Evolutionary conservation across 768 basidiomycete species (phyloP).

Genomic region (Suillus decipiens): DNA sequence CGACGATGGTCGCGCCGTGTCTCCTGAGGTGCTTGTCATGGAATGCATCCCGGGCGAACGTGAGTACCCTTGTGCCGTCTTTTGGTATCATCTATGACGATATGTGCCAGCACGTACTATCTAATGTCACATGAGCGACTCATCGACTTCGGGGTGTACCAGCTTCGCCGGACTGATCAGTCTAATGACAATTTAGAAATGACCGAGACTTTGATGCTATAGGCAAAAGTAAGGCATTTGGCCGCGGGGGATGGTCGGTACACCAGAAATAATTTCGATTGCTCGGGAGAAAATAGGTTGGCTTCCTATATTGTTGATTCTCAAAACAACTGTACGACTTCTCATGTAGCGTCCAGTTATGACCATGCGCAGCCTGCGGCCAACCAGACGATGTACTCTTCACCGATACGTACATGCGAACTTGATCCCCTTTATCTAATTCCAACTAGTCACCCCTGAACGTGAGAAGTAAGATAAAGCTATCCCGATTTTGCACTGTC

Average conservation of each 20-base stretch:
- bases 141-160: background rate
- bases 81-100: background rate
- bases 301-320: background rate
- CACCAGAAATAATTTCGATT: too few relatives aligned
- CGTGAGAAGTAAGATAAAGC: background rate
- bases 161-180: background rate
- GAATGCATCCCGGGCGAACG: slow-evolving; percentile 2
- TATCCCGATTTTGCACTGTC: background rate
- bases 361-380: background rate
- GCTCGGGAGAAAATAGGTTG: background rate
- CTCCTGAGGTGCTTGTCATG: slow-evolving; percentile 1
- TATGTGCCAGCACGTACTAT: background rate
- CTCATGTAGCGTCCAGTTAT: background rate
- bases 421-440: background rate
- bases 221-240: background rate
- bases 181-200: background rate
- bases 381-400: background rate
- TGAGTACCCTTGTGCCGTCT: background rate
- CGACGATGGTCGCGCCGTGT: background rate
- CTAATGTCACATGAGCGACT: background rate
- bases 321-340: background rate
- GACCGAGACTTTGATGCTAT: background rate
- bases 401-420: background rate
- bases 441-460: background rate
- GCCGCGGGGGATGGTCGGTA: background rate